phyloP scores from a whole-genome alignment of 108 stramenopile species.

The Skeletonema costatum region DNA sequence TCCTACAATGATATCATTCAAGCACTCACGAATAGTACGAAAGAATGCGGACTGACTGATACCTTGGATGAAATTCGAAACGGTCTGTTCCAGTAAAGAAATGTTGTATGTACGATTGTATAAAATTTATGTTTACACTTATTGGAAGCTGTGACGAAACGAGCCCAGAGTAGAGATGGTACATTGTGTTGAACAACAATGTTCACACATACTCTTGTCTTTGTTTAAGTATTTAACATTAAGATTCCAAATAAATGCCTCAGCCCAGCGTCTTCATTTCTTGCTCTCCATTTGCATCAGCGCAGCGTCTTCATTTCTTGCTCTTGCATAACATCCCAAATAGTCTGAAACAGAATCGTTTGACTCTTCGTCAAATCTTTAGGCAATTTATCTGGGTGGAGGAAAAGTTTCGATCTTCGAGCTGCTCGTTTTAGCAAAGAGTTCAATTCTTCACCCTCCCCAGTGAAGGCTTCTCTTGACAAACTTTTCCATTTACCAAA shows the following conservation, averaged over 20 bases:
- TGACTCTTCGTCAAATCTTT: slow-evolving; percentile 44
- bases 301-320: slow-evolving; percentile 2
- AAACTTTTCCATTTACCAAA: slow-evolving; percentile 51
- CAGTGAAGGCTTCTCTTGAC: slow-evolving; percentile 35
- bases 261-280: slow-evolving; percentile 4
- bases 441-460: slow-evolving; percentile 36
- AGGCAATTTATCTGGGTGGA: slow-evolving; percentile 58
- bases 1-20: neutral
- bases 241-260: neutral
- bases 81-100: neutral
- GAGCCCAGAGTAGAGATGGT: too few species aligned
- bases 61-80: neutral
- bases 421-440: slow-evolving; percentile 31
- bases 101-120: neutral
- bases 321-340: slow-evolving; percentile 47
- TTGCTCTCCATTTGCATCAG: neutral
- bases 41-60: neutral
- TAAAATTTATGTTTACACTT: neutral
- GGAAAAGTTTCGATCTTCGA: slow-evolving; percentile 42
- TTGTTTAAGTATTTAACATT: neutral
- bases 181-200: too few species aligned
- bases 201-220: neutral
- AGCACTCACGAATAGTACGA: neutral
- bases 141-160: neutral
- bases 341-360: slow-evolving; percentile 27